Evolutionary conservation across 2,329 filamentous ascomycete species (phyloP).

Genomic region (Trichoderma arundinaceum): DNA sequence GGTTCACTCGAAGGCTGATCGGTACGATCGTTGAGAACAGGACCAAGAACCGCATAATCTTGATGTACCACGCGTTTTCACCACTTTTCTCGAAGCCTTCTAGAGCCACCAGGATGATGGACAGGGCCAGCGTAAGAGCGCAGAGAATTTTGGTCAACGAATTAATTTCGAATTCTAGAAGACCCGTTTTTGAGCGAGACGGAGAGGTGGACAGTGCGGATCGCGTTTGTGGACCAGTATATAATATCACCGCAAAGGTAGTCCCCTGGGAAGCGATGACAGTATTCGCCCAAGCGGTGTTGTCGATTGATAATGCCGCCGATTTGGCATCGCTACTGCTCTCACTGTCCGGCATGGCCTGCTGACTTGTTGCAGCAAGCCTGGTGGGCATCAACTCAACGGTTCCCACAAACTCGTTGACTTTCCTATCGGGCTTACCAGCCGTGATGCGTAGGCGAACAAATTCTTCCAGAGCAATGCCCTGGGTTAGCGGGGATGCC

Average conservation of each 20-base stretch:
- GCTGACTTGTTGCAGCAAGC: constrained; percentile 54
- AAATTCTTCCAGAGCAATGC: constrained; percentile 74
- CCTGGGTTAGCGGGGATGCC: constrained; percentile 84
- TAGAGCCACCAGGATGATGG: constrained; percentile 84
- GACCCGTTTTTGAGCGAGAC: constrained; percentile 89
- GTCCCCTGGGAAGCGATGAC: constrained; percentile 91
- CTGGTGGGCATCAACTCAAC: constrained; percentile 71
- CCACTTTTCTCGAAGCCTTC: constrained; percentile 76
- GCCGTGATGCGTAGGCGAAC: constrained; percentile 74
- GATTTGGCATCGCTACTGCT: constrained; percentile 55
- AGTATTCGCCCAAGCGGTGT: constrained; percentile 98
- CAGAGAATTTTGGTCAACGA: constrained; percentile 96
- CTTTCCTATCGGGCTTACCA: constrained; percentile 88
- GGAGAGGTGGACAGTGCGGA: constrained; percentile 91
- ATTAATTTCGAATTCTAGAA: constrained; percentile 96
- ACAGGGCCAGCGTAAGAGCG: constrained; percentile 82
- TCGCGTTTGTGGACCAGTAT: constrained; percentile 92
- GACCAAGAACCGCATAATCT: constrained; percentile 97
- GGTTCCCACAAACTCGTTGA: constrained; percentile 94
- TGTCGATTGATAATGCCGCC: constrained; percentile 85
- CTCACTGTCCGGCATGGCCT: constrained; percentile 43
- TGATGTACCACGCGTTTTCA: constrained; percentile 84
- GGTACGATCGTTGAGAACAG: constrained; percentile 99
- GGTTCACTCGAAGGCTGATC: constrained; percentile 92
- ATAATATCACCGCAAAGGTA: constrained; percentile 88